A percentile compares a stretch with the other conserved stretches of the same genome.
These are phyloP conservation scores for Colletotrichum graminicola DNA, from an alignment of 2,329 filamentous ascomycete species.

Conservation along the genomic window DNA sequence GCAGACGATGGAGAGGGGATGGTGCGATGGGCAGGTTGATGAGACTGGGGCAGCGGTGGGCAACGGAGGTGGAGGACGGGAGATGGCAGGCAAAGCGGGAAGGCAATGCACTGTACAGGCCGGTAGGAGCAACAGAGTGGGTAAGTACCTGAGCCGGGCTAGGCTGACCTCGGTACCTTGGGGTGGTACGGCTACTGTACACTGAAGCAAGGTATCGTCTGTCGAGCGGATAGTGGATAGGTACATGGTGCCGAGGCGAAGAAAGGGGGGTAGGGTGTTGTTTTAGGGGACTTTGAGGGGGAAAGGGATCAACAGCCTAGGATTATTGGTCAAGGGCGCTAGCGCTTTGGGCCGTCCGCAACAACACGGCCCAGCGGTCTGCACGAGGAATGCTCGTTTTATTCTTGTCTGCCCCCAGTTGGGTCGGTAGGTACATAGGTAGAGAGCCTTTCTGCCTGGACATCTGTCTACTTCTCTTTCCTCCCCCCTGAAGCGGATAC, in stretches of 20 bases:
- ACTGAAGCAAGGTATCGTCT: background rate
- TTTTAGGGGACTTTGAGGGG: constrained; percentile 13
- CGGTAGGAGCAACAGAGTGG: background rate
- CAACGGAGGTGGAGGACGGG: constrained; percentile 10
- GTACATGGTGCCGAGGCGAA: constrained; percentile 1
- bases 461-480: background rate
- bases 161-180: background rate
- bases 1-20: background rate
- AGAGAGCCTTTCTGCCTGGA: background rate
- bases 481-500: background rate
- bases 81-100: constrained; percentile 19
- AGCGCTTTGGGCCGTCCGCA: constrained; percentile 5
- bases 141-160: background rate
- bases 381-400: constrained; percentile 3
- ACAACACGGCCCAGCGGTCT: constrained; percentile 5
- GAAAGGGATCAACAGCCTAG: background rate
- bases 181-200: background rate
- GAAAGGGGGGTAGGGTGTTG: constrained; percentile 4
- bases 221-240: background rate
- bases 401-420: background rate
- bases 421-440: background rate
- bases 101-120: constrained; percentile 7
- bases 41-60: background rate
- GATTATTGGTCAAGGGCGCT: constrained; percentile 12
- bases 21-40: background rate